Percentiles rank a stretch among this genome's conserved stretches.
These are phyloP conservation scores for Pinus albicaulis DNA, from an alignment of 75 land plant genomes.

Conservation along the genomic window DNA sequence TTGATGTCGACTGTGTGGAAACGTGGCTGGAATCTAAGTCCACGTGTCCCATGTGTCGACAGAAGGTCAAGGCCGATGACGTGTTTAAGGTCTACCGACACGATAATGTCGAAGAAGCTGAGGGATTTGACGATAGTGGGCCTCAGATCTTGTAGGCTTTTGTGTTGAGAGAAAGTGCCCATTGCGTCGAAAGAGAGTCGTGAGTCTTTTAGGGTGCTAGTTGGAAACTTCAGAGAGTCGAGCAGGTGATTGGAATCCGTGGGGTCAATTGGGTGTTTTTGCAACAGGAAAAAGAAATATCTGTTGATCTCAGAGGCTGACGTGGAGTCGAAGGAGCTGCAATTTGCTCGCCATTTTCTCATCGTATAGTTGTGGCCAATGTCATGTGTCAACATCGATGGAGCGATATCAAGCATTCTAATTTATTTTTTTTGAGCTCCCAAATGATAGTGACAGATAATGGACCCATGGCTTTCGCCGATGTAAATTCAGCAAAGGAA, in stretches of 20 bases:
- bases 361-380: slow-evolving; percentile 60
- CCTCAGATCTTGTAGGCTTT: too few relatives aligned
- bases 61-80: slow-evolving; percentile 74
- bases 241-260: not conserved
- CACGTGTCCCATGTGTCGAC: slow-evolving; percentile 92
- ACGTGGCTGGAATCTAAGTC: slow-evolving; percentile 88
- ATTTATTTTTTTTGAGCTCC: slow-evolving; percentile 49
- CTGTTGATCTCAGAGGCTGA: not conserved
- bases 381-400: slow-evolving; percentile 39
- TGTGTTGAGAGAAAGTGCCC: not conserved
- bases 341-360: slow-evolving; percentile 43
- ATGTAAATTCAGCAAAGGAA: too few relatives aligned
- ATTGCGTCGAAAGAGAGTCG: not conserved
- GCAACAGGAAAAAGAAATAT: not conserved
- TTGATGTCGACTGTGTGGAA: slow-evolving; percentile 90
- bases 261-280: not conserved
- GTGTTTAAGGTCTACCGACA: slow-evolving; percentile 32
- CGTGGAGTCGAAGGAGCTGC: not conserved
- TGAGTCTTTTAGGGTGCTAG: slow-evolving; percentile 15
- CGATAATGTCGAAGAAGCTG: slow-evolving; percentile 1
- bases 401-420: slow-evolving; percentile 78
- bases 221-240: slow-evolving; percentile 26
- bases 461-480: slow-evolving; percentile 2
- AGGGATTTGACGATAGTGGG: not conserved
- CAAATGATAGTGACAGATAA: not conserved